A percentile compares a stretch with the other conserved stretches of the same genome.
phyloP scores from a whole-genome alignment of 1,284 basidiomycete genomes.

The Malassezia sympodialis region DNA sequence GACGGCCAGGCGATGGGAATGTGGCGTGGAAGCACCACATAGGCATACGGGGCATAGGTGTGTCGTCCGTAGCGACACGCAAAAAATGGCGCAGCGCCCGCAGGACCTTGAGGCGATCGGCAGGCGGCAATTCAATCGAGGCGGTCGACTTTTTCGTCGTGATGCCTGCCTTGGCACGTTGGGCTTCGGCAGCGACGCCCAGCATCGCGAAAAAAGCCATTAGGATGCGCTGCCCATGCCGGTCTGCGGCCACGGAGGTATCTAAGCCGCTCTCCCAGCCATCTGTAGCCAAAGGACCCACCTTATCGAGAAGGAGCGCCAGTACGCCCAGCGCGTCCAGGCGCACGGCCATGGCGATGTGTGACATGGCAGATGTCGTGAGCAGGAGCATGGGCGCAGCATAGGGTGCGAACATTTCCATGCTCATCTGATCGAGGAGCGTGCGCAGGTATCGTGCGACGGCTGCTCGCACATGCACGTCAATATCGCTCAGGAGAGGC shows the following conservation, averaged over 20 bases:
- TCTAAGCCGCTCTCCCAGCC: constrained; percentile 28
- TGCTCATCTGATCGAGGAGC: constrained; percentile 61
- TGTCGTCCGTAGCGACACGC: background rate
- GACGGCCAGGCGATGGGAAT: constrained; percentile 26
- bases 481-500: constrained; percentile 61
- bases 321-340: constrained; percentile 78
- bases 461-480: constrained; percentile 51
- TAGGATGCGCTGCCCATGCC: constrained; percentile 31
- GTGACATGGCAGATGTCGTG: constrained; percentile 77
- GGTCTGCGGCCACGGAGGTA: constrained; percentile 12
- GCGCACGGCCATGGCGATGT: constrained; percentile 86
- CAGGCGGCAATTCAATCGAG: constrained; percentile 7
- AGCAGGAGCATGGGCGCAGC: constrained; percentile 67
- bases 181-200: constrained; percentile 25
- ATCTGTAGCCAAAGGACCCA: constrained; percentile 53
- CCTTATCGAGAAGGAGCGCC: constrained; percentile 63
- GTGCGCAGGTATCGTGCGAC: constrained; percentile 55
- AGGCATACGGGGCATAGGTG: constrained; percentile 1
- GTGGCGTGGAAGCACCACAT: constrained; percentile 37
- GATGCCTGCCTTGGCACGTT: background rate
- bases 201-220: constrained; percentile 35
- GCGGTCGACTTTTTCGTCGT: background rate
- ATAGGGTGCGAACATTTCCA: constrained; percentile 56
- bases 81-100: constrained; percentile 8
- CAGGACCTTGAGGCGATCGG: background rate